Evolutionary conservation across 805 yeast genomes (phyloP).

Genomic region (Maudiozyma saulgeensis): DNA sequence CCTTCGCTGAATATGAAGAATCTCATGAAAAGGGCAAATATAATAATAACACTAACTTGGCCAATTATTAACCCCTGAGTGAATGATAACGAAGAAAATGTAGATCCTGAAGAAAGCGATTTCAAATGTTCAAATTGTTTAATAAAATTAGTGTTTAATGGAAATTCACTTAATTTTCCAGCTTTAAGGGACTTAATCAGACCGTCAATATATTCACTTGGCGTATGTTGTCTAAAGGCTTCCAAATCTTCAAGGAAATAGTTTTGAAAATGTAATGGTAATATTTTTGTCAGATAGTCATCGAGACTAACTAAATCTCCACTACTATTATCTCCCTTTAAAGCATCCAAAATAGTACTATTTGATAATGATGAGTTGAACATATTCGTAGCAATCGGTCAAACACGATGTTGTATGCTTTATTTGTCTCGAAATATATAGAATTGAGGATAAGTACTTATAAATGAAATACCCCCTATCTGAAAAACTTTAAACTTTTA

Average conservation of each 20-base stretch:
- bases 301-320: conserved; percentile 29
- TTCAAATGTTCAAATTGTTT: background rate
- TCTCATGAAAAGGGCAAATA: conserved; percentile 55
- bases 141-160: background rate
- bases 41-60: conserved; percentile 58
- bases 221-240: background rate
- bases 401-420: too few relatives aligned
- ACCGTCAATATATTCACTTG: background rate
- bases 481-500: too few relatives aligned
- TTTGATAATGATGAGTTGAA: background rate
- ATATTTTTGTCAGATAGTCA: conserved; percentile 29
- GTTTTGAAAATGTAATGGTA: conserved; percentile 30
- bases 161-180: background rate
- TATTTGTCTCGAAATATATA: too few relatives aligned
- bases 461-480: too few relatives aligned
- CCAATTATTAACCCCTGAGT: conserved; percentile 69
- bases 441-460: too few relatives aligned
- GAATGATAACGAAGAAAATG: conserved; percentile 47
- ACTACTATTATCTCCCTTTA: conserved; percentile 1
- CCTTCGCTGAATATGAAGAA: conserved; percentile 71
- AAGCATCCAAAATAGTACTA: background rate
- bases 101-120: background rate
- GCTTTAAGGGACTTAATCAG: background rate
- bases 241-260: conserved; percentile 20
- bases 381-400: background rate